Evolutionary conservation across 2,329 filamentous ascomycete genomes (phyloP).

Genomic region (Biscogniauxia sp.): DNA sequence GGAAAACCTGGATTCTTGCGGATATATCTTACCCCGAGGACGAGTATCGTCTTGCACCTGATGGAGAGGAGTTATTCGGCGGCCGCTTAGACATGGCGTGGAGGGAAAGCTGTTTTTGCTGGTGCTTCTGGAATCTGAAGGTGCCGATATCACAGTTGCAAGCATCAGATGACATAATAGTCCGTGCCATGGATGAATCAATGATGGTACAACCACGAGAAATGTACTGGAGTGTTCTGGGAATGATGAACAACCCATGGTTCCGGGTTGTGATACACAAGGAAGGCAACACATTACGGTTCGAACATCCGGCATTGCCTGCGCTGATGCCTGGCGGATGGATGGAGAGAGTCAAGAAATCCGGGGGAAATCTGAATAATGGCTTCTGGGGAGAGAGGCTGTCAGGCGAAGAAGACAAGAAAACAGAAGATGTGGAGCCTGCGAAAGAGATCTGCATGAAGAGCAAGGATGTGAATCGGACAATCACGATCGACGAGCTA

Average conservation of each 20-base stretch:
- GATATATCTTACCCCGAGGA: constrained; percentile 83
- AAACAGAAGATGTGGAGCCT: constrained; percentile 43
- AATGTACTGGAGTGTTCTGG: constrained; percentile 93
- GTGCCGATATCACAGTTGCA: constrained; percentile 62
- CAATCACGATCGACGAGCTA: constrained; percentile 70
- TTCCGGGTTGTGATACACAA: constrained; percentile 76
- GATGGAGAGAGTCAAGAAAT: constrained; percentile 89
- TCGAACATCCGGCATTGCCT: constrained; percentile 87
- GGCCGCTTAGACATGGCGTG: constrained; percentile 77
- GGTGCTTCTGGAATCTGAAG: constrained; percentile 85
- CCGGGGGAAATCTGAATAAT: constrained; percentile 75
- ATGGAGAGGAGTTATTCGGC: constrained; percentile 65
- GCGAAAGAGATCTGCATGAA: constrained; percentile 74
- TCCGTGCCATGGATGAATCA: constrained; percentile 86
- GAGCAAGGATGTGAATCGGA: constrained; percentile 60
- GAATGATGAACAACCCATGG: constrained; percentile 99
- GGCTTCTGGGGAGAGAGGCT: constrained; percentile 80
- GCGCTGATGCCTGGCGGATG: constrained; percentile 76
- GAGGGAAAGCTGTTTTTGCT: constrained; percentile 82
- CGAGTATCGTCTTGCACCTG: constrained; percentile 64
- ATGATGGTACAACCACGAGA: constrained; percentile 85
- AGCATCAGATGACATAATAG: constrained; percentile 68
- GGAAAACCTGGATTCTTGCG: constrained; percentile 75
- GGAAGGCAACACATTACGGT: constrained; percentile 62
- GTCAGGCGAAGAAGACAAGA: constrained; percentile 47